Evolutionary conservation across 805 yeast genomes (phyloP).

Genomic region (Zygoascus biomembranicola): DNA sequence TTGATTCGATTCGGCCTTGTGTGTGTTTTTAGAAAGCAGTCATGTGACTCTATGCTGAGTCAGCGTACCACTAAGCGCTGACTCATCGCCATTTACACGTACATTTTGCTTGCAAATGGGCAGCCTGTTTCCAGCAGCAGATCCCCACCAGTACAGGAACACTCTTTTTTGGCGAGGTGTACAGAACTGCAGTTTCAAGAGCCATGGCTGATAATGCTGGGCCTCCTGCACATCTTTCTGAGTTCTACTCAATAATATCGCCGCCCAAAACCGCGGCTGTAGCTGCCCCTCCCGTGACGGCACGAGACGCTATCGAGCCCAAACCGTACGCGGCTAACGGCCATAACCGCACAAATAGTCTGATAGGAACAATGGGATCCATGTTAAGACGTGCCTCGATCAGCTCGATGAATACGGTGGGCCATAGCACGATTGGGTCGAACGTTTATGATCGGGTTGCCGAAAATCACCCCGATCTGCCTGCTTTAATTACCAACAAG

Average conservation of each 20-base stretch:
- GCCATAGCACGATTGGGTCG: slow-evolving; percentile 1
- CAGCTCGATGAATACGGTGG: slow-evolving; percentile 1
- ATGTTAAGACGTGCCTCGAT: slow-evolving; percentile 1
- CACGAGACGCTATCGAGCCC: not conserved
- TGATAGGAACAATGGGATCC: not conserved
- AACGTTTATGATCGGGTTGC: slow-evolving; percentile 19
- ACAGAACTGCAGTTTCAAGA: no score
- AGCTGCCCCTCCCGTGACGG: not conserved
- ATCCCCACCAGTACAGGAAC: no score
- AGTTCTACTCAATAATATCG: slow-evolving; percentile 39
- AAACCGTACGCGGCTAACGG: not conserved
- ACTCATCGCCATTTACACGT: no score
- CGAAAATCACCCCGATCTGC: slow-evolving; percentile 38
- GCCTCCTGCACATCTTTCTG: slow-evolving; percentile 45
- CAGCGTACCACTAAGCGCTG: no score
- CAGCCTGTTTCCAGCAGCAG: no score
- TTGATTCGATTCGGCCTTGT: no score
- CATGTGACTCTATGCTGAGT: no score
- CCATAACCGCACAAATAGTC: not conserved
- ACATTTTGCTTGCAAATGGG: no score
- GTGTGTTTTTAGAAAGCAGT: no score
- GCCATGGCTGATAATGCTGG: not conserved
- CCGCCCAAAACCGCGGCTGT: not conserved
- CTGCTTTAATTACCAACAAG: slow-evolving; percentile 49
- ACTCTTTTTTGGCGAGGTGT: no score